These are phyloP conservation scores for Cutaneotrichosporon mucoides DNA, from an alignment of 1,284 basidiomycete genomes.

Conservation along the genomic window DNA sequence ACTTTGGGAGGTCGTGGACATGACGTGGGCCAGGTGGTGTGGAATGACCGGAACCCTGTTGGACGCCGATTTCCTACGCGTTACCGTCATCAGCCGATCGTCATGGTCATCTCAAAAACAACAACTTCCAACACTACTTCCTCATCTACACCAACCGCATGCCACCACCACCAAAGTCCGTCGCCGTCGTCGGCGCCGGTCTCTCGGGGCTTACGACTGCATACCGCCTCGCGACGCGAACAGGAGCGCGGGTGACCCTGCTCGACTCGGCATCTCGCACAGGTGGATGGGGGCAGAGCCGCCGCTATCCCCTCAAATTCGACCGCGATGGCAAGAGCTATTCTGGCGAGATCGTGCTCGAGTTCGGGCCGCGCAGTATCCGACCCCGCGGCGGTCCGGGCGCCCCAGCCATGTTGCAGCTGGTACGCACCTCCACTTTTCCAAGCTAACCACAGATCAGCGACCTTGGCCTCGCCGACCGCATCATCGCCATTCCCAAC, in stretches of 20 bases:
- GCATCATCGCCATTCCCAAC: conserved; percentile 36
- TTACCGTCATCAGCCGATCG: too few relatives aligned
- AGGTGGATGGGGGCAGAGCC: conserved; percentile 82
- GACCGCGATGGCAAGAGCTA: conserved; percentile 14
- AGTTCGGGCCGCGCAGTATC: conserved; percentile 77
- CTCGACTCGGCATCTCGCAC: conserved; percentile 5
- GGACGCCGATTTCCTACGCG: background rate
- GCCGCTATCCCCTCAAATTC: conserved; percentile 50
- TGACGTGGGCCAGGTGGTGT: background rate
- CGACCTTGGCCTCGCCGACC: conserved; percentile 23
- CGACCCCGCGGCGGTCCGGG: conserved; percentile 63
- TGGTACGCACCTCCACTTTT: conserved; percentile 57
- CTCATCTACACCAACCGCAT: too few relatives aligned
- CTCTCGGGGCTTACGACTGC: conserved; percentile 45
- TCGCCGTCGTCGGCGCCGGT: conserved; percentile 46
- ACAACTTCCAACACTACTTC: too few relatives aligned
- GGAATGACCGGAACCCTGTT: background rate
- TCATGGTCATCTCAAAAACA: too few relatives aligned
- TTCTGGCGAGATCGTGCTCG: conserved; percentile 58
- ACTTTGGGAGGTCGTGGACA: background rate
- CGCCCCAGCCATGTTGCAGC: conserved; percentile 59
- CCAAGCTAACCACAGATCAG: conserved; percentile 16
- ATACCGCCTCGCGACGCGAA: conserved; percentile 30
- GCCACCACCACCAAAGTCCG: background rate
- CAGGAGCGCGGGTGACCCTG: conserved; percentile 6